Conservation (phyloP, 306 rosid species). For the Rubus idaeus region DNA sequence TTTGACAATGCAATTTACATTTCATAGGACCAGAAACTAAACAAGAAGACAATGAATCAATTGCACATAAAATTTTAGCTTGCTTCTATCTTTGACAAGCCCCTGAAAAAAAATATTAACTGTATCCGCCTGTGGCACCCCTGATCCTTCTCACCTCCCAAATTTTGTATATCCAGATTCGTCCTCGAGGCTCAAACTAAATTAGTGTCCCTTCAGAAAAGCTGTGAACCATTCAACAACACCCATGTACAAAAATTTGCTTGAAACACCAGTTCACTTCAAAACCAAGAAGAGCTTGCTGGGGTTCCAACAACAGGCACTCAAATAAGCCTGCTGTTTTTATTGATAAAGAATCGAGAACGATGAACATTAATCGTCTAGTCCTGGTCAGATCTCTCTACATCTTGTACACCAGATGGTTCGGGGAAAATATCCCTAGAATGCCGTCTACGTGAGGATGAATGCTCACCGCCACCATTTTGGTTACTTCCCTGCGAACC, state of each 20-base stretch:
- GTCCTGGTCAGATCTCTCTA: constrained; percentile 52
- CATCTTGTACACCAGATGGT: constrained; percentile 59
- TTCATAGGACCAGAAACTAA: constrained; percentile 34
- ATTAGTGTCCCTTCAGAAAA: constrained; percentile 33
- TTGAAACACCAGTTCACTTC: constrained; percentile 24
- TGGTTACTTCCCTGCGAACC: constrained; percentile 72
- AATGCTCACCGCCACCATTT: constrained; percentile 51
- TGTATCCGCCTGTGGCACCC: constrained; percentile 48
- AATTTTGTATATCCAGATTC: constrained; percentile 27
- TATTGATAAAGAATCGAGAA: constrained; percentile 57
- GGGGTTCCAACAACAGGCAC: constrained; percentile 38
- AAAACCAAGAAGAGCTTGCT: constrained; percentile 25
- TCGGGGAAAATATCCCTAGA: constrained; percentile 80
- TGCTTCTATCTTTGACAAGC: constrained; percentile 51
- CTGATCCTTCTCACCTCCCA: constrained; percentile 30
- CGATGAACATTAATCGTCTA: constrained; percentile 35
- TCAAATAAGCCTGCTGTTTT: constrained; percentile 47
- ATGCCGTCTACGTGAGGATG: constrained; percentile 67
- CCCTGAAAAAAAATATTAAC: constrained; percentile 46
- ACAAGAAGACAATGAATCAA: constrained; percentile 37
- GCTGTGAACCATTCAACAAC: constrained; percentile 27
- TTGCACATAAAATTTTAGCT: constrained; percentile 53
- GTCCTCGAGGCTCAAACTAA: constrained; percentile 24
- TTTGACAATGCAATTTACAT: constrained; percentile 52
- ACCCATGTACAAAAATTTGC: constrained; percentile 19